A percentile compares a stretch with the other conserved stretches of the same genome.
These are phyloP conservation scores for Cordyceps javanica DNA, from an alignment of 2,329 filamentous ascomycete genomes.

Conservation along the genomic window DNA sequence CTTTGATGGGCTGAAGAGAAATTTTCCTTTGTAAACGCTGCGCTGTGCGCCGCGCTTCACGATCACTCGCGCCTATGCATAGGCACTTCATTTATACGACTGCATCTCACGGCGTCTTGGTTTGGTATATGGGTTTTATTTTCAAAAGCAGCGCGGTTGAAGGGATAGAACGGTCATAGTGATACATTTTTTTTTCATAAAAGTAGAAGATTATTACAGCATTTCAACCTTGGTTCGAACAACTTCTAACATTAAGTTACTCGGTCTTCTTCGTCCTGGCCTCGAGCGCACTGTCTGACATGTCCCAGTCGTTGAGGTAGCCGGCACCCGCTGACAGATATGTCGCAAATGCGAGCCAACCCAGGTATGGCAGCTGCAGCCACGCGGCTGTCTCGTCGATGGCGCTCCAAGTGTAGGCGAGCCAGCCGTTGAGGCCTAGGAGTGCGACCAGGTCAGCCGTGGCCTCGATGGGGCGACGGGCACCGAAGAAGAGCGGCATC, in stretches of 20 bases:
- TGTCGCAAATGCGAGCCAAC: conserved; percentile 80
- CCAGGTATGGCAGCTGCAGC: conserved; percentile 74
- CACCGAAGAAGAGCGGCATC: conserved; percentile 90
- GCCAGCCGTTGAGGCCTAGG: conserved; percentile 63
- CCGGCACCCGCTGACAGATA: conserved; percentile 71
- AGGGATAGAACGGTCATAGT: conserved; percentile 2
- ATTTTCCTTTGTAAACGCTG: conserved; percentile 46
- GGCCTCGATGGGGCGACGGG: conserved; percentile 66
- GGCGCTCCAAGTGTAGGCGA: conserved; percentile 69
- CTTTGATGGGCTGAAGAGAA: conserved; percentile 76
- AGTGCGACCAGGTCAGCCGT: conserved; percentile 69
- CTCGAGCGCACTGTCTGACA: conserved; percentile 24
- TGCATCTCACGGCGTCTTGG: conserved; percentile 7
- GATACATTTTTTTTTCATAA: conserved; percentile 3
- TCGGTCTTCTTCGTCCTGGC: not conserved
- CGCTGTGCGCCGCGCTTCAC: not conserved
- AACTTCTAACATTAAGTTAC: not conserved
- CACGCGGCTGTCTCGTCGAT: conserved; percentile 68
- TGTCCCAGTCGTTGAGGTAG: conserved; percentile 62
- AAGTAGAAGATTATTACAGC: not conserved
- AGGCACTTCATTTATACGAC: conserved; percentile 5
- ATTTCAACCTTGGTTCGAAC: not conserved
- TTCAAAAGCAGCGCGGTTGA: not conserved
- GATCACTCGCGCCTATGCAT: not conserved
- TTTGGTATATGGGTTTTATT: not conserved